Conservation (phyloP, 1,139 yeast species). For the Geotrichum macrosporum region DNA sequence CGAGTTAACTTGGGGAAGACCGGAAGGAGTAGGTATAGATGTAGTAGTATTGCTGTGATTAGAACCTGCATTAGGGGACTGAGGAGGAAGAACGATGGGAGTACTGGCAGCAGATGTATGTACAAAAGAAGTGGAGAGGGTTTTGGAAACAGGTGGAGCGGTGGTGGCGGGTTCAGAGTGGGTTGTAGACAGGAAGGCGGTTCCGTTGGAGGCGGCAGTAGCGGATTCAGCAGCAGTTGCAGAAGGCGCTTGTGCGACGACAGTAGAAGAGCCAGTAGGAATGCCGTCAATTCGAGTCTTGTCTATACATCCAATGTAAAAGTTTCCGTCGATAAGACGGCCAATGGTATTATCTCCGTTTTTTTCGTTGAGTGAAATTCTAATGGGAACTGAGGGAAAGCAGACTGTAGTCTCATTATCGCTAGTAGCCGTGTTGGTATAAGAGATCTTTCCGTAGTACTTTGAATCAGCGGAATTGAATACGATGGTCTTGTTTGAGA, state of each 20-base stretch:
- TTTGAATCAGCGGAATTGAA: conserved; percentile 19
- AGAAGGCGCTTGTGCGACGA: too few species aligned
- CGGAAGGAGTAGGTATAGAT: too few species aligned
- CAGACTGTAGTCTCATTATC: conserved; percentile 16
- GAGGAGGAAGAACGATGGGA: not conserved
- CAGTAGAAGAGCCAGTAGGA: conserved; percentile 7
- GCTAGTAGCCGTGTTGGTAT: conserved; percentile 18
- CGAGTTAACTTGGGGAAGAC: conserved; percentile 2
- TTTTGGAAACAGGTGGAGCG: not conserved
- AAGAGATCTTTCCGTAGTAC: conserved; percentile 20
- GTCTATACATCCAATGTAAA: conserved; percentile 21
- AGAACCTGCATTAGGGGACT: not conserved
- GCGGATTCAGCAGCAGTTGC: not conserved
- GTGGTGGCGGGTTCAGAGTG: conserved; percentile 1
- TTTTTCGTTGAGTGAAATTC: conserved; percentile 17
- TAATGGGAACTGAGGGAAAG: conserved; percentile 22
- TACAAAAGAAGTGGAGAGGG: not conserved
- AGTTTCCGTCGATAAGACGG: conserved; percentile 20
- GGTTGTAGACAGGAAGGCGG: conserved; percentile 5
- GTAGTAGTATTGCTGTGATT: not conserved
- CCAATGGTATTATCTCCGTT: conserved; percentile 14
- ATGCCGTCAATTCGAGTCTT: conserved; percentile 12
- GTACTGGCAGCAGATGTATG: conserved; percentile 1
- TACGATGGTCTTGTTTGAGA: conserved; percentile 21
- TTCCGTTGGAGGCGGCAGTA: not conserved